A percentile compares a stretch with the other conserved stretches of the same genome.
phyloP scores from a whole-genome alignment of 1,139 yeast genomes.

The Scheffersomyces cryptocercus region DNA sequence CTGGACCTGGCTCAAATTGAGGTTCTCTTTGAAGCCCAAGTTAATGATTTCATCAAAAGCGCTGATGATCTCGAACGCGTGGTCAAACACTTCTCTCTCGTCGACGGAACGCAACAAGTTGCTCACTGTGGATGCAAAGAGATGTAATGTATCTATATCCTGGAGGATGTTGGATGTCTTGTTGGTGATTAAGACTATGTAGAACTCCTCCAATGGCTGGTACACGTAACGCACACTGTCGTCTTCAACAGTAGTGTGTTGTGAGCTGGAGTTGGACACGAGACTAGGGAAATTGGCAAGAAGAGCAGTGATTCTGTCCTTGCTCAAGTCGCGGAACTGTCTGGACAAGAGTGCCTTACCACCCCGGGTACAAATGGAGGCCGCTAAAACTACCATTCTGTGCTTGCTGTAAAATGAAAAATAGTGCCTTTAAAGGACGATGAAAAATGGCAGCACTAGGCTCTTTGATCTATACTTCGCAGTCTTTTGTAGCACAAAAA shows the following conservation, averaged over 20 bases:
- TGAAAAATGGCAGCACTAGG: no score
- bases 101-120: constrained; percentile 72
- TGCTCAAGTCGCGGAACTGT: constrained; percentile 84
- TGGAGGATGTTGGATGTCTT: constrained; percentile 90
- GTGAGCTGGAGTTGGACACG: constrained; percentile 69
- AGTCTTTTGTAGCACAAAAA: no score
- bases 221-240: constrained; percentile 91
- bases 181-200: constrained; percentile 88
- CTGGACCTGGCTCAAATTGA: constrained; percentile 78
- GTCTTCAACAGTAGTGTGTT: constrained; percentile 94
- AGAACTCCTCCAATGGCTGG: constrained; percentile 93
- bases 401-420: no score
- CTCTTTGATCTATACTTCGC: no score
- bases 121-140: constrained; percentile 81
- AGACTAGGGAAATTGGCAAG: constrained; percentile 85
- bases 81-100: constrained; percentile 80
- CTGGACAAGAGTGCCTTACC: constrained; percentile 94
- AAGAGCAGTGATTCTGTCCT: constrained; percentile 83
- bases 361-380: constrained; percentile 91
- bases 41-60: constrained; percentile 94
- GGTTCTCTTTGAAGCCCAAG: constrained; percentile 87
- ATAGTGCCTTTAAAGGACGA: no score
- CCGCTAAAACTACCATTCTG: constrained; percentile 65
- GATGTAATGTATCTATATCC: constrained; percentile 88
- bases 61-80: constrained; percentile 84